Conservation (phyloP, 306 rosid genomes). For the Vachellia pachyceras region DNA sequence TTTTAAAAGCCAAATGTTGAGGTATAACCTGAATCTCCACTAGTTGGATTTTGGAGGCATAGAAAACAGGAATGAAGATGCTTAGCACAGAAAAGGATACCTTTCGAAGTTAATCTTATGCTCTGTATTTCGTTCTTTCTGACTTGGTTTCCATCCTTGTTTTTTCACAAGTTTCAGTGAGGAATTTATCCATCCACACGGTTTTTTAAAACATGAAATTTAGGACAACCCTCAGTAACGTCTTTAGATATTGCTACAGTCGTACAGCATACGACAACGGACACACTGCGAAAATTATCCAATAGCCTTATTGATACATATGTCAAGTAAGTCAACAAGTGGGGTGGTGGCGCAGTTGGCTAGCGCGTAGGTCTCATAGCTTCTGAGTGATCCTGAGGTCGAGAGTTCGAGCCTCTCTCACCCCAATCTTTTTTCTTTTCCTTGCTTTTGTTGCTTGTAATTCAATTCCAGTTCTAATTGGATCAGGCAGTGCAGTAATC, state of each 20-base stretch:
- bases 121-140: neutral
- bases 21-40: neutral
- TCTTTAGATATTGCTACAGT: no score
- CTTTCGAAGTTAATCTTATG: neutral
- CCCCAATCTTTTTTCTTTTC: slow-evolving; percentile 33
- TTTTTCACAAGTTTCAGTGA: neutral
- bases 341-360: slow-evolving; percentile 90
- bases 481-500: neutral
- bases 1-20: no score
- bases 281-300: no score
- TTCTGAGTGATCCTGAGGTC: slow-evolving; percentile 74
- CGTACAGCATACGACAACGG: no score
- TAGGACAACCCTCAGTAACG: neutral
- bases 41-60: neutral
- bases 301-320: no score
- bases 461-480: neutral
- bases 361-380: slow-evolving; percentile 89
- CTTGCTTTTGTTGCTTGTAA: neutral
- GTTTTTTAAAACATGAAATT: neutral
- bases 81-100: neutral
- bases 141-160: neutral
- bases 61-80: neutral
- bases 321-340: neutral
- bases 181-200: neutral
- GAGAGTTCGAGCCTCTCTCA: slow-evolving; percentile 89